Conservation (phyloP, 352 stramenopile genomes). For the Globisporangium canariense region DNA sequence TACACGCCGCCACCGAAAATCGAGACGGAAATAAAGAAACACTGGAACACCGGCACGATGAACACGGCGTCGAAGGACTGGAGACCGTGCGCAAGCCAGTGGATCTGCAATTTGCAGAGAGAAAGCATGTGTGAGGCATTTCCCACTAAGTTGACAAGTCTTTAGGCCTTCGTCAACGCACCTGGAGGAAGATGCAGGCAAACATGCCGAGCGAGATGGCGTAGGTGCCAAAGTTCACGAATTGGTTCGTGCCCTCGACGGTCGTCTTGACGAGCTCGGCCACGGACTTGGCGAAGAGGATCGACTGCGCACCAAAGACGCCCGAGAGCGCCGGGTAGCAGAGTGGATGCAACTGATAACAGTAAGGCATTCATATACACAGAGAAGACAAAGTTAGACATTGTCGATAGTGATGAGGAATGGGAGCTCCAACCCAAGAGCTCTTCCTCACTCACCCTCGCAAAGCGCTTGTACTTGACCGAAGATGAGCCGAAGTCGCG, state of each 20-base stretch:
- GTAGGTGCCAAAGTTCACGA: conserved; percentile 72
- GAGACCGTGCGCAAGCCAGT: conserved; percentile 82
- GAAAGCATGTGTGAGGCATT: background rate
- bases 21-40: conserved; percentile 90
- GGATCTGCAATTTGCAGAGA: conserved; percentile 36
- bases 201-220: conserved; percentile 80
- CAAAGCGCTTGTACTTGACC: conserved; percentile 48
- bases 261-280: conserved; percentile 83
- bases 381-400: background rate
- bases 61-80: conserved; percentile 86
- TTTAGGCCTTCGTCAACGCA: conserved; percentile 4
- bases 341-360: conserved; percentile 50
- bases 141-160: too few species aligned
- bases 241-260: conserved; percentile 67
- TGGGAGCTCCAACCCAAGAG: background rate
- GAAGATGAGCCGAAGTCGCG: conserved; percentile 40
- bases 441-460: conserved; percentile 17
- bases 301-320: conserved; percentile 74
- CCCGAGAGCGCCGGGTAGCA: conserved; percentile 70
- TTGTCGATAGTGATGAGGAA: background rate
- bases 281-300: conserved; percentile 81
- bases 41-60: conserved; percentile 83
- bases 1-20: conserved; percentile 88
- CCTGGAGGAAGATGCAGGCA: conserved; percentile 74
- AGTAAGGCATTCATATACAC: background rate